A percentile compares a stretch with the other conserved stretches of the same genome.
phyloP scores from a whole-genome alignment of 768 basidiomycete genomes.

The Boletus fagicola region DNA sequence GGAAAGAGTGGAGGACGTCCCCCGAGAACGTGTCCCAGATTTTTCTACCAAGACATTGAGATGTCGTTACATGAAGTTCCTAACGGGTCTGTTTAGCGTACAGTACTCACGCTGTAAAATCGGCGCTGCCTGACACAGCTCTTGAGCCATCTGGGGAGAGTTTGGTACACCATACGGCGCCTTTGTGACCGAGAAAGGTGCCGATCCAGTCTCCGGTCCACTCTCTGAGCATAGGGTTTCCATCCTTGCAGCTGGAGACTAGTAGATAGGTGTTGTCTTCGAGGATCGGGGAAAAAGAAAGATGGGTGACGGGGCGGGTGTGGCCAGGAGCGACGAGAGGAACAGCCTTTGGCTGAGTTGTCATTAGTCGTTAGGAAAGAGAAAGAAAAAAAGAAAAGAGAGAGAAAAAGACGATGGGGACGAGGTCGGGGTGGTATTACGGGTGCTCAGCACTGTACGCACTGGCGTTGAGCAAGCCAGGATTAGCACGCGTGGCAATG shows the following conservation, averaged over 20 bases:
- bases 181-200: constrained; percentile 85
- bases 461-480: constrained; percentile 31
- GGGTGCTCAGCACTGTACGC: constrained; percentile 47
- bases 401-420: background rate
- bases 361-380: constrained; percentile 51
- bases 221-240: constrained; percentile 93
- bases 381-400: background rate
- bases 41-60: constrained; percentile 55
- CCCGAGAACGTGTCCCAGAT: constrained; percentile 96
- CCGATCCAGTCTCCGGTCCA: constrained; percentile 99
- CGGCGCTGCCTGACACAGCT: constrained; percentile 92
- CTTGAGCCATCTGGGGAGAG: constrained; percentile 80
- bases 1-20: constrained; percentile 87
- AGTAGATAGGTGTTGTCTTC: constrained; percentile 86
- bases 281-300: constrained; percentile 86
- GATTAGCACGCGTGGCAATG: constrained; percentile 16
- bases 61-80: background rate
- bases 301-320: constrained; percentile 86
- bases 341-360: constrained; percentile 60
- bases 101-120: constrained; percentile 88
- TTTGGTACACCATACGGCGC: constrained; percentile 97
- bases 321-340: constrained; percentile 85
- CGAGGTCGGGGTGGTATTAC: constrained; percentile 15
- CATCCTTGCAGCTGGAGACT: constrained; percentile 98
- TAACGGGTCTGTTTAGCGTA: background rate